Conservation (phyloP, 2,329 filamentous ascomycete species). For the Fusarium sacchari region DNA sequence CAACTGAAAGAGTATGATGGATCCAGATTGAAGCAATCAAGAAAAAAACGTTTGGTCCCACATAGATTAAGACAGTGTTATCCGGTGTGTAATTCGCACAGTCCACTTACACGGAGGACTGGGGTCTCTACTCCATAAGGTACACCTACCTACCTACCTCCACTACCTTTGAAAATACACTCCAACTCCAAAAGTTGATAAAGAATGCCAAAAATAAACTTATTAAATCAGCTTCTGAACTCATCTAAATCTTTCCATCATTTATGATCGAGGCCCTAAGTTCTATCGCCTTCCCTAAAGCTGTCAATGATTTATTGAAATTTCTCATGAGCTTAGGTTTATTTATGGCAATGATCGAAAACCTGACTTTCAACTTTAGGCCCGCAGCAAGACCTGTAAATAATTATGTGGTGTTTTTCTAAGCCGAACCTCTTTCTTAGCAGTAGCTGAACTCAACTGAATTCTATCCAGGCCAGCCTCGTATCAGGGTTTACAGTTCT, state of each 20-base stretch:
- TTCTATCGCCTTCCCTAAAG: neutral
- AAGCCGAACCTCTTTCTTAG: neutral
- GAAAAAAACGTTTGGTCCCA: constrained; percentile 40
- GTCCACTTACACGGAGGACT: constrained; percentile 9
- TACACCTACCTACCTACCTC: too few relatives aligned
- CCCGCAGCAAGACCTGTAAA: neutral
- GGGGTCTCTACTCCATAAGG: neutral
- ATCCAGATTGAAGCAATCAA: constrained; percentile 7
- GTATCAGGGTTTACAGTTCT: neutral
- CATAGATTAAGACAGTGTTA: constrained; percentile 21
- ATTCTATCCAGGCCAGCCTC: neutral
- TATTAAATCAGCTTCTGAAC: neutral
- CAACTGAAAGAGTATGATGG: neutral
- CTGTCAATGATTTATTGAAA: neutral
- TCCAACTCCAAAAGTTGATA: neutral
- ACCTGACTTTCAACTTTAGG: too few relatives aligned
- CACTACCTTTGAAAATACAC: neutral
- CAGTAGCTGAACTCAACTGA: neutral
- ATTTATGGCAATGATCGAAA: too few relatives aligned
- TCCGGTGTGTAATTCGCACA: neutral
- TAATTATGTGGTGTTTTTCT: neutral
- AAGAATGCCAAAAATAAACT: neutral
- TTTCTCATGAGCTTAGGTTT: too few relatives aligned
- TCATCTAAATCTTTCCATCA: neutral
- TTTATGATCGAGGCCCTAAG: neutral